These are phyloP conservation scores for Kodamaea arcana DNA, from an alignment of 1,139 yeast genomes.

Conservation along the genomic window DNA sequence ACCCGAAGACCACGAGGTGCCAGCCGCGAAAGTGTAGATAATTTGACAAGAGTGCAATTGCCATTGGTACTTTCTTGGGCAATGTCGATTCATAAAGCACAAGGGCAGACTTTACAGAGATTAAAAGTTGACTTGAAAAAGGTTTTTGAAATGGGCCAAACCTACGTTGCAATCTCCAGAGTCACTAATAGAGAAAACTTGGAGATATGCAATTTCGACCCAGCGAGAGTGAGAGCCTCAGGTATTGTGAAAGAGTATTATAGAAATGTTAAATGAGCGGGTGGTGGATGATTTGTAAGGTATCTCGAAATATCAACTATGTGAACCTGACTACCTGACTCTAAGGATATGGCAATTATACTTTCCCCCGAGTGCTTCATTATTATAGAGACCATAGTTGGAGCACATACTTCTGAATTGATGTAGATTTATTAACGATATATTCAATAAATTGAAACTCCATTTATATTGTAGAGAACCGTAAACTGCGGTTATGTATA, in stretches of 20 bases:
- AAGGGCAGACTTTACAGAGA: conserved; percentile 81
- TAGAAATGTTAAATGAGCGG: too few relatives aligned
- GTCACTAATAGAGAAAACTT: conserved; percentile 73
- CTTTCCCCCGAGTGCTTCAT: too few relatives aligned
- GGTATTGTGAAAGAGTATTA: conserved; percentile 67
- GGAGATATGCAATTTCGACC: conserved; percentile 70
- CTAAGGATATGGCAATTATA: too few relatives aligned
- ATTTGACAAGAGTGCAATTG: conserved; percentile 58
- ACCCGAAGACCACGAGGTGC: conserved; percentile 3
- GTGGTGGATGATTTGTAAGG: too few relatives aligned
- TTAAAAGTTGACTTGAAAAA: conserved; percentile 69
- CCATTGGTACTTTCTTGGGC: conserved; percentile 88
- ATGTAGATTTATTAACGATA: too few relatives aligned
- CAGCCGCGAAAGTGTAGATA: conserved; percentile 12
- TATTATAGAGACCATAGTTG: too few relatives aligned
- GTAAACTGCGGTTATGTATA: too few relatives aligned
- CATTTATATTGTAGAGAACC: too few relatives aligned
- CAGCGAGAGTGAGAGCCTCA: conserved; percentile 59
- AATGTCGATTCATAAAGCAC: conserved; percentile 84
- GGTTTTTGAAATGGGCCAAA: conserved; percentile 87
- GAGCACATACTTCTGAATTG: too few relatives aligned
- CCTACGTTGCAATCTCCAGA: conserved; percentile 89
- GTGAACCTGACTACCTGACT: too few relatives aligned
- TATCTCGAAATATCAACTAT: too few relatives aligned
- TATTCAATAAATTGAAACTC: too few relatives aligned